These are phyloP conservation scores for Wickerhamomyces sp. DNA, from an alignment of 1,139 yeast genomes.

Conservation along the genomic window DNA sequence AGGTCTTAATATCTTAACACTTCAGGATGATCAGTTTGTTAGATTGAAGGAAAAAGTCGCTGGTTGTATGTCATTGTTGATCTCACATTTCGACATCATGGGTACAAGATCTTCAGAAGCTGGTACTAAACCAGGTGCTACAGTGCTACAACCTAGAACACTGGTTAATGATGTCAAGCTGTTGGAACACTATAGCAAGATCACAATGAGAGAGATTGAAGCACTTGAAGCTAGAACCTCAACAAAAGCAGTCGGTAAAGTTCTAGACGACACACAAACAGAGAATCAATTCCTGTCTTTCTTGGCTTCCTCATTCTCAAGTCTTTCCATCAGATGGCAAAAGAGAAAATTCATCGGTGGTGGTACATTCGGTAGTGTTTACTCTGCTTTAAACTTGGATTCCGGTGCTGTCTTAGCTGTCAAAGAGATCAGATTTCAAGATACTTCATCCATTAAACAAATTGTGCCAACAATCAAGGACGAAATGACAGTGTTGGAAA, in stretches of 20 bases:
- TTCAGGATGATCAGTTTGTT: constrained; percentile 73
- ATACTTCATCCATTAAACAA: constrained; percentile 77
- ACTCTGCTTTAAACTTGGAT: constrained; percentile 86
- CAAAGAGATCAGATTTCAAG: constrained; percentile 89
- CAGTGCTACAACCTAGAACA: constrained; percentile 36
- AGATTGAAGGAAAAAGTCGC: constrained; percentile 79
- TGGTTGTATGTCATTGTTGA: constrained; percentile 87
- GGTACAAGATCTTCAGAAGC: constrained; percentile 89
- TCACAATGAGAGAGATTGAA: constrained; percentile 29
- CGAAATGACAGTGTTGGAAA: constrained; percentile 94
- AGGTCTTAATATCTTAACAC: constrained; percentile 81
- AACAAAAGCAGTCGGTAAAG: constrained; percentile 68
- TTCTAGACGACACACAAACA: constrained; percentile 78
- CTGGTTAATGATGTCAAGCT: constrained; percentile 35
- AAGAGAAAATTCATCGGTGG: constrained; percentile 93
- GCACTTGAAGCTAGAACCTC: constrained; percentile 25
- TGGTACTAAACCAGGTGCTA: constrained; percentile 44
- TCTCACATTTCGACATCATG: constrained; percentile 96
- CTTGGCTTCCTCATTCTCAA: constrained; percentile 84
- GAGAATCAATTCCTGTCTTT: constrained; percentile 85
- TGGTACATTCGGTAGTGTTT: constrained; percentile 94
- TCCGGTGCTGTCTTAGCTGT: constrained; percentile 98
- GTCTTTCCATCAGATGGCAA: constrained; percentile 95
- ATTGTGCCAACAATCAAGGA: constrained; percentile 87
- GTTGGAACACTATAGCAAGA: constrained; percentile 28